phyloP scores from a whole-genome alignment of 2,329 filamentous ascomycete genomes.

The Apiospora sp. region DNA sequence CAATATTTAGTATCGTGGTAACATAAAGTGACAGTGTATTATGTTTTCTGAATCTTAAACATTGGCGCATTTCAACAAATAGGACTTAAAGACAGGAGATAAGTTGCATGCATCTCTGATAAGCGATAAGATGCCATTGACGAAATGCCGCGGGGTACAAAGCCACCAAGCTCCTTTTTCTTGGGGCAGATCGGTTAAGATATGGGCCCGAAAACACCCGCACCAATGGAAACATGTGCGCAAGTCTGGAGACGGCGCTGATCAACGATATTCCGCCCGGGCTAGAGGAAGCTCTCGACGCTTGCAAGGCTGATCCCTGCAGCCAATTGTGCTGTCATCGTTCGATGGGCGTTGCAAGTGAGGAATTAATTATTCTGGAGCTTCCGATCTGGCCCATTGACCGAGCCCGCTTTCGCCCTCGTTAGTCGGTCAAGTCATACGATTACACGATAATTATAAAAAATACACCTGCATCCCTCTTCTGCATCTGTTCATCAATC shows the following conservation, averaged over 20 bases:
- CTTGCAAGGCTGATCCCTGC: constrained; percentile 1
- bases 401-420: background rate
- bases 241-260: background rate
- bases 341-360: background rate
- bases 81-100: no score
- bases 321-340: constrained; percentile 1
- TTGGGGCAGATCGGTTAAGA: background rate
- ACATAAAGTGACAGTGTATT: no score
- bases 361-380: constrained; percentile 15
- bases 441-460: constrained; percentile 11
- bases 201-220: constrained; percentile 3
- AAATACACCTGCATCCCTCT: background rate
- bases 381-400: constrained; percentile 15
- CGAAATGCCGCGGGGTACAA: background rate
- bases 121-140: background rate
- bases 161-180: no score
- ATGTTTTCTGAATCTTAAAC: no score
- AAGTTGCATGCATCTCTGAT: no score
- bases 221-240: background rate
- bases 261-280: background rate
- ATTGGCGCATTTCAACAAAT: no score
- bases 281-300: background rate
- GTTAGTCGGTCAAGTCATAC: constrained; percentile 18
- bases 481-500: background rate
- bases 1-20: no score